A percentile compares a stretch with the other conserved stretches of the same genome.
Evolutionary conservation across 2,329 filamentous ascomycete species (phyloP).

Genomic region (Cadophora gregata): DNA sequence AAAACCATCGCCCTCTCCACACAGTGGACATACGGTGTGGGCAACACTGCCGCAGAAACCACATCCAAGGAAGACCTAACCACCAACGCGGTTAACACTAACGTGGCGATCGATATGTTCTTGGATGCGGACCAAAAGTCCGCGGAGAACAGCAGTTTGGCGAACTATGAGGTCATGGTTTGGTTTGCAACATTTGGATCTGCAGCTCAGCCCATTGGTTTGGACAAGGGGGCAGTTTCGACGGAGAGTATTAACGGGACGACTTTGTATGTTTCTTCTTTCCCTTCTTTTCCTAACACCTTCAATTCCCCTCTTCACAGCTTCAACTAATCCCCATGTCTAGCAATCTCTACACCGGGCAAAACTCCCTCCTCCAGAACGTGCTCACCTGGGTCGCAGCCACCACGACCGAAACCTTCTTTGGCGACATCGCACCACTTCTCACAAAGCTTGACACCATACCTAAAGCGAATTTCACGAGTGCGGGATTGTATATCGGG

Average conservation of each 20-base stretch:
- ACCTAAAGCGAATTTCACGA: constrained; percentile 3
- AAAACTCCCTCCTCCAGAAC: constrained; percentile 22
- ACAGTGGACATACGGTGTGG: constrained; percentile 51
- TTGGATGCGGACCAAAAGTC: constrained; percentile 52
- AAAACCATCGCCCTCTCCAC: constrained; percentile 13
- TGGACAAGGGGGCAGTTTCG: background rate
- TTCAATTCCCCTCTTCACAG: background rate
- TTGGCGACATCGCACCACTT: constrained; percentile 27
- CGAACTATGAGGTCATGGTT: constrained; percentile 61
- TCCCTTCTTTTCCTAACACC: background rate
- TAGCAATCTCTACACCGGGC: constrained; percentile 26
- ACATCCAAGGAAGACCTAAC: constrained; percentile 47
- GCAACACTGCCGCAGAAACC: constrained; percentile 48
- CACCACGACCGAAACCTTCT: constrained; percentile 18
- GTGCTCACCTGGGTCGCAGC: constrained; percentile 26
- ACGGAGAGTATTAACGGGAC: constrained; percentile 12
- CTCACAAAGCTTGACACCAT: constrained; percentile 12
- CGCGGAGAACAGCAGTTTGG: constrained; percentile 47
- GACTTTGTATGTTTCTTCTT: constrained; percentile 25
- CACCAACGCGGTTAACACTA: constrained; percentile 53
- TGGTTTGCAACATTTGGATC: constrained; percentile 58
- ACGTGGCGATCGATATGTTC: constrained; percentile 66
- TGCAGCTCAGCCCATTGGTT: constrained; percentile 53
- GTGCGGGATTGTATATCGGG: constrained; percentile 11
- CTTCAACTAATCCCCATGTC: background rate